A percentile compares a stretch with the other conserved stretches of the same genome.
Conservation (phyloP, 2,329 filamentous ascomycete species). For the Biscogniauxia sp. region DNA sequence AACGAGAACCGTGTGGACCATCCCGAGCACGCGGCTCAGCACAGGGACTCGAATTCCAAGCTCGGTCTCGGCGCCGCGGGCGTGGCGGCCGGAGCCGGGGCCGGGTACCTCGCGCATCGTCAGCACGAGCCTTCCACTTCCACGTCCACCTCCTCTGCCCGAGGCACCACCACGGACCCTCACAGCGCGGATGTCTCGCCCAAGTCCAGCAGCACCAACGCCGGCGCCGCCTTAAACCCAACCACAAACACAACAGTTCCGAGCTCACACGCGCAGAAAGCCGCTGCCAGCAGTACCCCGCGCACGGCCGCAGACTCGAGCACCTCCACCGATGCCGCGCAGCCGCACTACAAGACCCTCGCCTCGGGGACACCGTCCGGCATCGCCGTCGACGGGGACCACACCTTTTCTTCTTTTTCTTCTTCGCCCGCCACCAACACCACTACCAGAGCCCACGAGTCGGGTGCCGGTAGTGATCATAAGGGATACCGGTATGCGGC, state of each 20-base stretch:
- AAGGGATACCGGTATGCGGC: background rate
- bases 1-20: too few species aligned
- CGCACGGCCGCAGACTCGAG: conserved; percentile 11
- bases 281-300: conserved; percentile 20
- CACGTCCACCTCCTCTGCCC: too few species aligned
- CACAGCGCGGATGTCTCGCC: background rate
- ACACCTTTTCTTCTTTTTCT: too few species aligned
- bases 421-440: too few species aligned
- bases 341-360: conserved; percentile 17
- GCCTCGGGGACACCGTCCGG: conserved; percentile 15
- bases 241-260: too few species aligned
- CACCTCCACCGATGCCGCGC: conserved; percentile 10
- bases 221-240: too few species aligned
- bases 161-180: background rate
- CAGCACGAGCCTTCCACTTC: background rate
- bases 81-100: conserved; percentile 10
- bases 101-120: conserved; percentile 12
- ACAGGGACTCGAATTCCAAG: background rate
- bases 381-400: conserved; percentile 17
- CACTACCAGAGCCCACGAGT: too few species aligned
- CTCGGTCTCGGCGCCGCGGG: conserved; percentile 10
- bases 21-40: too few species aligned
- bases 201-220: too few species aligned
- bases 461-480: too few species aligned
- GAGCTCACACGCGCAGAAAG: too few species aligned